Evolutionary conservation across 164 flowering plant genomes (phyloP).

Genomic region (Warburgia ugandensis): DNA sequence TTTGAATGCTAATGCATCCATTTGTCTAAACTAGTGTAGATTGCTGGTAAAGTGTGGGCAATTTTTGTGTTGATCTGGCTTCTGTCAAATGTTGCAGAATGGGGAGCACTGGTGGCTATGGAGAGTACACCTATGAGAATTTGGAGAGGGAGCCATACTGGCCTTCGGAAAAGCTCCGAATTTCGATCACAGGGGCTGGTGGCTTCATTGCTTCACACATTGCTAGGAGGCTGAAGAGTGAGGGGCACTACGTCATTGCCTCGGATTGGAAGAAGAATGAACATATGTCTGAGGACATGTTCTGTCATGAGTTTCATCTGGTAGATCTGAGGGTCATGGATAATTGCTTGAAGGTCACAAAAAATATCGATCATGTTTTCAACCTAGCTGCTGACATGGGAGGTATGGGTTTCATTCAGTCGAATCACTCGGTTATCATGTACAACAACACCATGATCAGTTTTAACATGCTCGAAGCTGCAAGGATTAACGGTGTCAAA

Average conservation of each 20-base stretch:
- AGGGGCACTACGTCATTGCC: slow-evolving; percentile 96
- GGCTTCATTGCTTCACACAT: slow-evolving; percentile 99
- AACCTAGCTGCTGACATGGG: slow-evolving; percentile 99
- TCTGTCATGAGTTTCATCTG: slow-evolving; percentile 93
- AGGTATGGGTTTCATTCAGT: slow-evolving; percentile 99
- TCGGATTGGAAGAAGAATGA: slow-evolving; percentile 99
- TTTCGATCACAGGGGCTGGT: slow-evolving; percentile 97
- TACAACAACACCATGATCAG: slow-evolving; percentile 99
- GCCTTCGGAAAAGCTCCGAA: slow-evolving; percentile 81
- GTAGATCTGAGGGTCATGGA: slow-evolving; percentile 98
- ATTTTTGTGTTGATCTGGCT: not conserved
- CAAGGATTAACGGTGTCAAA: slow-evolving; percentile 83
- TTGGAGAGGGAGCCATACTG: slow-evolving; percentile 94
- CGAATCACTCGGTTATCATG: slow-evolving; percentile 97
- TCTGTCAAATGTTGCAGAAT: slow-evolving; percentile 47
- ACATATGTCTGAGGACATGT: slow-evolving; percentile 98
- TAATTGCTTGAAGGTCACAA: slow-evolving; percentile 84
- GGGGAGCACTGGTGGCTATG: slow-evolving; percentile 62
- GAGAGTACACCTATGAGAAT: slow-evolving; percentile 71
- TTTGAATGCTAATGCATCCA: too few species aligned
- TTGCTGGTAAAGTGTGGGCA: too few species aligned
- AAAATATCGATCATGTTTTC: slow-evolving; percentile 85
- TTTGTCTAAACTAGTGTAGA: too few species aligned
- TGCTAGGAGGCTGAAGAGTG: slow-evolving; percentile 84
- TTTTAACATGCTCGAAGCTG: slow-evolving; percentile 94